These are phyloP conservation scores for Alternaria conjuncta DNA, from an alignment of 2,329 filamentous ascomycete species.

Conservation along the genomic window DNA sequence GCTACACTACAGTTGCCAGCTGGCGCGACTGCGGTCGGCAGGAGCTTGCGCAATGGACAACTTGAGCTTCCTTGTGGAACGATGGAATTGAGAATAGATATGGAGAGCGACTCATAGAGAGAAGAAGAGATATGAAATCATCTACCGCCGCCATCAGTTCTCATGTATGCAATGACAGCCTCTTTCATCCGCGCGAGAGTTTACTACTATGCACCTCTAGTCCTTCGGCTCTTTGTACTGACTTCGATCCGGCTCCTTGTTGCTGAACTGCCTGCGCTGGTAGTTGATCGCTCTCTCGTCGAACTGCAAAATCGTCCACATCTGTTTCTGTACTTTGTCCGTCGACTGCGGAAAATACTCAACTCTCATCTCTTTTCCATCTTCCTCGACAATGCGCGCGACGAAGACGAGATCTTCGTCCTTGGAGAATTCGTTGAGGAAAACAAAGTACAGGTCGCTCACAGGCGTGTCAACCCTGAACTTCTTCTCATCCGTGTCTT, in stretches of 20 bases:
- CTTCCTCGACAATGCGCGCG: slow-evolving; percentile 2
- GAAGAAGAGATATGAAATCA: not conserved
- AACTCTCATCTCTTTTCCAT: slow-evolving; percentile 3
- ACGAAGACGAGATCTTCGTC: slow-evolving; percentile 10
- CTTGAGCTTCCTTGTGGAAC: not conserved
- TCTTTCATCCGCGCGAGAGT: not conserved
- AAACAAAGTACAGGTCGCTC: slow-evolving; percentile 4
- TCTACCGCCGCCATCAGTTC: not conserved
- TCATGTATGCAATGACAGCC: not conserved
- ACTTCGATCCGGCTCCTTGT: slow-evolving; percentile 11
- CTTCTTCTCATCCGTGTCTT: not conserved
- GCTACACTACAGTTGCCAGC: not conserved
- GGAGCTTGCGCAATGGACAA: not conserved
- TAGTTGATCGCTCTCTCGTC: slow-evolving; percentile 6
- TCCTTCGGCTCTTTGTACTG: not conserved
- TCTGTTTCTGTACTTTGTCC: not conserved
- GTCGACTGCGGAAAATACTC: slow-evolving; percentile 8
- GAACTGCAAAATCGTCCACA: slow-evolving; percentile 4
- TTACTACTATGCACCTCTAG: not conserved
- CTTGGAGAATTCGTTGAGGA: slow-evolving; percentile 14
- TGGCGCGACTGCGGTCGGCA: not conserved
- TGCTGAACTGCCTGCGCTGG: not conserved
- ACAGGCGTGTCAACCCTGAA: not conserved
- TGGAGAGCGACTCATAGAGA: not conserved
- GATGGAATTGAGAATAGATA: not conserved